Percentiles rank a stretch among this genome's conserved stretches.
Conservation (phyloP, 345 rosid genomes). For the Brassica juncea region DNA sequence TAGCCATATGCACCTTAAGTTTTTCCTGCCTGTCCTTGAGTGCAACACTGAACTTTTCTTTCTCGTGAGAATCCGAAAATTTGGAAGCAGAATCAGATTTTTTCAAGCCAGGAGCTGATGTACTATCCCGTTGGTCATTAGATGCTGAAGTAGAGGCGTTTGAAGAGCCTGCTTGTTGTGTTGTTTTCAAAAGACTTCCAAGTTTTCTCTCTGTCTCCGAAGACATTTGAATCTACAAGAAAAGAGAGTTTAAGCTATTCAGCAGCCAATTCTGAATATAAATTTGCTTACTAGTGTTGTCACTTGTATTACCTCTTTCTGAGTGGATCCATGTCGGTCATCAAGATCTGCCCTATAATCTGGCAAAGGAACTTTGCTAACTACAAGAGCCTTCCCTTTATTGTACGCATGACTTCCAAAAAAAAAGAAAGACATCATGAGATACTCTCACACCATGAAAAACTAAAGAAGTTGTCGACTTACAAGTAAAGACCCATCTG, state of each 20-base stretch:
- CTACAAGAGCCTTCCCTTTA: constrained; percentile 83
- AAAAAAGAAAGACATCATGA: constrained; percentile 25
- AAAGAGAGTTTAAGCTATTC: constrained; percentile 6
- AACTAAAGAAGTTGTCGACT: constrained; percentile 32
- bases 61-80: constrained; percentile 41
- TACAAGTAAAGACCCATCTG: constrained; percentile 85
- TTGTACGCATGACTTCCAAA: constrained; percentile 84
- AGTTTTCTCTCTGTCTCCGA: constrained; percentile 81
- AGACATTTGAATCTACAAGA: constrained; percentile 83
- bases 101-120: constrained; percentile 40
- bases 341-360: constrained; percentile 92
- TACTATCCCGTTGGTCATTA: constrained; percentile 41
- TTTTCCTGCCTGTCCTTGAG: constrained; percentile 79
- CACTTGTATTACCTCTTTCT: constrained; percentile 61
- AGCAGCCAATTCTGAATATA: not conserved
- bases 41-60: constrained; percentile 63
- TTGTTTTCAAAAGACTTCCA: constrained; percentile 68
- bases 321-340: constrained; percentile 89
- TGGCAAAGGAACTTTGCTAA: constrained; percentile 93
- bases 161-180: constrained; percentile 45
- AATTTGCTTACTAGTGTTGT: not conserved
- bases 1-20: constrained; percentile 50
- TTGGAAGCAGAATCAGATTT: constrained; percentile 43
- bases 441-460: constrained; percentile 4
- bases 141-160: constrained; percentile 44